Base-by-base conservation (phyloP, 495 filamentous ascomycete genomes). In the Endocarpon pusillum region DNA sequence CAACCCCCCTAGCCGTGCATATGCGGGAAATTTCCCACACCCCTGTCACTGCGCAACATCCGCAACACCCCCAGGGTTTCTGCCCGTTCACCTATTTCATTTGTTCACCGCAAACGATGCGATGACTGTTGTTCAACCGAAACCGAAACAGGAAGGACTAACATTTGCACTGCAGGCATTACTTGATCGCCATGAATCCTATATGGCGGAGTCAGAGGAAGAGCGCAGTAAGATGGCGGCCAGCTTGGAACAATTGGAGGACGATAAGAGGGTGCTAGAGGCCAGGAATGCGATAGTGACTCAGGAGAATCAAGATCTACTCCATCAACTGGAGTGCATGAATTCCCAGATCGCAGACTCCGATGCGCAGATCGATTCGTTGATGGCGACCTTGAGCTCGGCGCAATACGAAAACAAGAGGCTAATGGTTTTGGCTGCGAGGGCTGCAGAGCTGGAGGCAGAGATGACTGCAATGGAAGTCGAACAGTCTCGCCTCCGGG, bases 101-200 rank as follows among this genome's bases (percentile, higher is more conserved):
- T n/a, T n/a, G n/a, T n/a, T n/a, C n/a, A n/a, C n/a, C n/a, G n/a
- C n/a, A n/a, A n/a, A n/a, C n/a, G n/a, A n/a, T n/a, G n/a, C n/a
- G n/a, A n/a, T n/a, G n/a, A n/a, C n/a, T n/a, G n/a, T n/a, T n/a
- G n/a, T n/a, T n/a, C n/a, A n/a, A n/a, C n/a, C n/a, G n/a, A n/a
- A n/a, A n/a, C n/a, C n/a, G n/a, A n/a, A n/a, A n/a, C n/a, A n/a
- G n/a, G n/a, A n/a, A n/a, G n/a, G n/a, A n/a, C 75, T 83, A 55
- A 83, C 71, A 12, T 81, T 79, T 58, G 53, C 73, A 25, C 56
- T 83, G 34, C 76, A 94, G 87, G 81, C 86, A 21, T 62, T 97
- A 23, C 71, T 97, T 12, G 72, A 77, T 33, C 80, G 86, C 37
- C 86, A 96, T 67, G 87, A 94, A 58, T 71, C 75, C 24, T 94